Evolutionary conservation across 2,329 filamentous ascomycete genomes (phyloP).

Genomic region (Trichoderma koningii): DNA sequence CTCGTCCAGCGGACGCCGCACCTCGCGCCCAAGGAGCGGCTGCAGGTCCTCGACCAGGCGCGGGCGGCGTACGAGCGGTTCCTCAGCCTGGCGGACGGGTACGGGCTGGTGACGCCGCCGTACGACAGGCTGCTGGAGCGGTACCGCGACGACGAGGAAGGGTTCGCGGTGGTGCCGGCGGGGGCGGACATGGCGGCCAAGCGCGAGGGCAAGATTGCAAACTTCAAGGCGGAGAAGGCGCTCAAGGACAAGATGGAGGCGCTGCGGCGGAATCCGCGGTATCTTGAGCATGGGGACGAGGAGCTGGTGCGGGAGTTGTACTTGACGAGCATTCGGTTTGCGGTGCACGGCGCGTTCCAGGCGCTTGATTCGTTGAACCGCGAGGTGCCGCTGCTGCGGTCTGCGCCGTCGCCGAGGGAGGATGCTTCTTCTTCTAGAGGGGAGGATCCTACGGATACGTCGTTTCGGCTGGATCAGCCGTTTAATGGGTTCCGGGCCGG

Average conservation of each 20-base stretch:
- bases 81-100: constrained; percentile 74
- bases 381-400: constrained; percentile 78
- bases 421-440: constrained; percentile 36
- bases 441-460: constrained; percentile 47
- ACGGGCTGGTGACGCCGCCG: constrained; percentile 66
- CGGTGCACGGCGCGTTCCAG: constrained; percentile 79
- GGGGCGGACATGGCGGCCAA: constrained; percentile 63
- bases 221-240: constrained; percentile 82
- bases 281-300: constrained; percentile 73
- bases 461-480: constrained; percentile 72
- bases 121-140: constrained; percentile 71
- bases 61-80: constrained; percentile 76
- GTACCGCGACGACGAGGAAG: constrained; percentile 71
- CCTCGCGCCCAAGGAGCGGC: constrained; percentile 57
- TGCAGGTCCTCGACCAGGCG: constrained; percentile 62
- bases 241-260: too few species aligned
- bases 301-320: constrained; percentile 78
- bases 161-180: constrained; percentile 68
- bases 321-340: constrained; percentile 72
- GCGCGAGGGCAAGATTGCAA: constrained; percentile 80
- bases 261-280: constrained; percentile 60
- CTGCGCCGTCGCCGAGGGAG: constrained; percentile 63
- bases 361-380: constrained; percentile 83
- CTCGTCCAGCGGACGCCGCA: constrained; percentile 69
- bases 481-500: constrained; percentile 53